Percentiles rank a stretch among this genome's conserved stretches.
These are phyloP conservation scores for Amanita subjunquillea DNA, from an alignment of 768 basidiomycete species.

Conservation along the genomic window DNA sequence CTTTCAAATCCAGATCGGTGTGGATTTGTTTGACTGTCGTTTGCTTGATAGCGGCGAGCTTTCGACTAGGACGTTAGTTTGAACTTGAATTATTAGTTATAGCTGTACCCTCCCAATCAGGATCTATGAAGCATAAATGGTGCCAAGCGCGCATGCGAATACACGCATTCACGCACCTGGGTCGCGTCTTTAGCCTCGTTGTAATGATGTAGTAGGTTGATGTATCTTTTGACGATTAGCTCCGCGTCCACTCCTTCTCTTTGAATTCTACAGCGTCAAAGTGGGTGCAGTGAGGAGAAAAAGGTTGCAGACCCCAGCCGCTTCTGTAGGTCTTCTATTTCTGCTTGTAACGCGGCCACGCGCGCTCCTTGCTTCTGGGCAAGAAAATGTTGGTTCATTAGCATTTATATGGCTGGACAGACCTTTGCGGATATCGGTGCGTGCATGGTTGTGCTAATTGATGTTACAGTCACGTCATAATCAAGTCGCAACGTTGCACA, in stretches of 20 bases:
- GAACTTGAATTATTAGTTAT: not conserved
- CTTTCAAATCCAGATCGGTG: constrained; percentile 53
- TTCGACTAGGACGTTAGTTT: constrained; percentile 5
- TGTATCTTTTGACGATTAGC: constrained; percentile 53
- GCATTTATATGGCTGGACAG: not conserved
- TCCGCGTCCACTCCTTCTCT: constrained; percentile 41
- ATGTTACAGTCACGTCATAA: not conserved
- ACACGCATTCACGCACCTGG: constrained; percentile 34
- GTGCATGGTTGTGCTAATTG: not conserved
- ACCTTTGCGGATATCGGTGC: constrained; percentile 6
- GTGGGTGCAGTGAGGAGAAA: constrained; percentile 8
- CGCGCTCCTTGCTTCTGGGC: constrained; percentile 41
- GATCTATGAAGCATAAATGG: constrained; percentile 31
- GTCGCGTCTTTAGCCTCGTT: constrained; percentile 80
- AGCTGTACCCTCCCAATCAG: constrained; percentile 62
- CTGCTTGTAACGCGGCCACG: constrained; percentile 34
- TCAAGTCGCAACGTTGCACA: too few relatives aligned
- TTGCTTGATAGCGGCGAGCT: constrained; percentile 67
- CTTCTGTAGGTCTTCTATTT: constrained; percentile 23
- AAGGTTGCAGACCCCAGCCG: constrained; percentile 23
- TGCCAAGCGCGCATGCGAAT: constrained; percentile 3
- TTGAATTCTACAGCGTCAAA: constrained; percentile 3
- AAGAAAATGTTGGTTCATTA: not conserved
- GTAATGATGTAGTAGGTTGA: constrained; percentile 62
- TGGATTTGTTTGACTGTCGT: constrained; percentile 70